Evolutionary conservation across 768 basidiomycete genomes (phyloP).

Genomic region (Podaxis carcinomalis): DNA sequence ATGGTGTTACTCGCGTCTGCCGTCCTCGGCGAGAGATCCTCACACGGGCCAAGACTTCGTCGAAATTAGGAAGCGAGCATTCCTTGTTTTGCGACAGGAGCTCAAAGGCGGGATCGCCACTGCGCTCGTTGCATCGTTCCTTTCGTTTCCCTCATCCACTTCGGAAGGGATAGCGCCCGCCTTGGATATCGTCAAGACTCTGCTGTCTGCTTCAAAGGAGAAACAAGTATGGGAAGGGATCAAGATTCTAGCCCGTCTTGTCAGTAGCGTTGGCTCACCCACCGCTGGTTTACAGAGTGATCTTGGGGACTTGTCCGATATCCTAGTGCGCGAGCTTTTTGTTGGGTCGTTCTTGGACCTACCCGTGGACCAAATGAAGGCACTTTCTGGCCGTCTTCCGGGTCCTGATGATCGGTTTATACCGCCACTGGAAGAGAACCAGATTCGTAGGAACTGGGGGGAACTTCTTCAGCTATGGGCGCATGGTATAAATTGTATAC

Average conservation of each 20-base stretch:
- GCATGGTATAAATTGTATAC: not conserved
- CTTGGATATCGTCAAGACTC: slow-evolving; percentile 10
- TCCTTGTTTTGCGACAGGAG: slow-evolving; percentile 43
- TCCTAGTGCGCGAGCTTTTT: slow-evolving; percentile 7
- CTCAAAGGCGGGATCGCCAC: slow-evolving; percentile 39
- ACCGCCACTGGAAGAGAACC: slow-evolving; percentile 12
- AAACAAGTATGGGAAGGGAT: not conserved
- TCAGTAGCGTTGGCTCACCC: not conserved
- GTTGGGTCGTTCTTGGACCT: slow-evolving; percentile 11
- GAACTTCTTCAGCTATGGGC: slow-evolving; percentile 12
- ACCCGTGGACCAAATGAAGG: not conserved
- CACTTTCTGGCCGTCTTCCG: not conserved
- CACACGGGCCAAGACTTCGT: slow-evolving; percentile 16
- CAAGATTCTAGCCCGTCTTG: slow-evolving; percentile 6
- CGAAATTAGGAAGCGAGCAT: slow-evolving; percentile 29
- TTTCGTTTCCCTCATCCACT: slow-evolving; percentile 16
- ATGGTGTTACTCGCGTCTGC: slow-evolving; percentile 49
- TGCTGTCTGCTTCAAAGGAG: slow-evolving; percentile 9
- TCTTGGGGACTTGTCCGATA: not conserved
- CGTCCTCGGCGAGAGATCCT: slow-evolving; percentile 11
- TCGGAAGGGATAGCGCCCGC: slow-evolving; percentile 5
- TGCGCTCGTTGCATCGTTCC: slow-evolving; percentile 34
- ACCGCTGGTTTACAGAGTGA: not conserved
- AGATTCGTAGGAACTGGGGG: slow-evolving; percentile 16
- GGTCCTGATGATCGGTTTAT: not conserved